Base-by-base conservation (phyloP, 2,329 filamentous ascomycete species). In the Ceratocystis diversiconidia region DNA sequence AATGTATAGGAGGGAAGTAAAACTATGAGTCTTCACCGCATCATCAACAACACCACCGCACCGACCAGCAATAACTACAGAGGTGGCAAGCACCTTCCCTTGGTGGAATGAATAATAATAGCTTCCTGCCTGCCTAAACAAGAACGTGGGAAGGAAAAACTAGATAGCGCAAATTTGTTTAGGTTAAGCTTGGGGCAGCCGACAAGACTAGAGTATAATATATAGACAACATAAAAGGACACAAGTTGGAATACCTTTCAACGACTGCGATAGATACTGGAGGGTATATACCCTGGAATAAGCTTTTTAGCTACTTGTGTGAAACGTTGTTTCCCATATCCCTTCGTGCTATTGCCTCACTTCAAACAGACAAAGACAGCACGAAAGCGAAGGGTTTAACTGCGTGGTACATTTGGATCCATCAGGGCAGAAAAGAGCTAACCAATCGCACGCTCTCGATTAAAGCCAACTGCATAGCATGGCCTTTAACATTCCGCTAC, bases 91-190 rank as follows among this genome's bases (percentile, higher is more conserved):
- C 30, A n/a, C 6, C 52, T n/a, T 32, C 25, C 52, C 28, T 7
- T 59, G 12, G 15, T 59, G 41, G 41, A 62, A 62, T 50, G 61
- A 48, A 30, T 28, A 48, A 62, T 32, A 3, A 62, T 48, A 41
- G 22, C 17, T 50, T 48, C 43, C 25, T 61, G 12, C 61, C 25
- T 61, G 12, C 60, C 32, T 8, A 46, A 22, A 61, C 36, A 46
- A 36, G 59, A 61, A 61, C 36, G 36, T 41, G 30, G 44, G 25
- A 48, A 17, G 12, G 19, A 30, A 30, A 10, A 22, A 5, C 52
- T 15, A 32, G 8, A 17, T 5, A 15, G 22, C 5, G 2, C 12
- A 28, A 57, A 10, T 7, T 30, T 30, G 5, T 10, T 41, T 12
- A 7, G 8, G 3, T 10, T 12, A 6, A 12, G 32, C 8, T 36